Evolutionary conservation across 2,329 filamentous ascomycete genomes (phyloP).

Genomic region (Teratosphaeria viscida): DNA sequence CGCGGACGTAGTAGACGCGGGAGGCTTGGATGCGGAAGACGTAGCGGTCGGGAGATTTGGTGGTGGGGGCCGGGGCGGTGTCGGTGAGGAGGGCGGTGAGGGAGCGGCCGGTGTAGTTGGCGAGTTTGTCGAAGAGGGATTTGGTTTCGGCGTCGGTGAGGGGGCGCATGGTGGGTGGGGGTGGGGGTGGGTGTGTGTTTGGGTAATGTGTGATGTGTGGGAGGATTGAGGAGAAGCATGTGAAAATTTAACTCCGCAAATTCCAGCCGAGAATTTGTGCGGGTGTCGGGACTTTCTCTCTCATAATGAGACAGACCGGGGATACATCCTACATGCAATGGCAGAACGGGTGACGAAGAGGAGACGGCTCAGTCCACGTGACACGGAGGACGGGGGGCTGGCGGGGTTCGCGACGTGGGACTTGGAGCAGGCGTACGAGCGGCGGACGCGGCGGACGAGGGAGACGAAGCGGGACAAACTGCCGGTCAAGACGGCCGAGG

Average conservation of each 20-base stretch:
- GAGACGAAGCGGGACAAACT: conserved; percentile 44
- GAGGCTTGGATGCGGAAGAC: conserved; percentile 76
- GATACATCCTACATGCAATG: conserved; percentile 25
- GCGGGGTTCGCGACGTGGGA: conserved; percentile 60
- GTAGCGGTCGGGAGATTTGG: conserved; percentile 53
- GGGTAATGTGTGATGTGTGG: background rate
- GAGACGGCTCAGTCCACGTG: conserved; percentile 39
- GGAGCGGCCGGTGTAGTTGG: conserved; percentile 80
- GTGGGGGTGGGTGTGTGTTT: background rate
- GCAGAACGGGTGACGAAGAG: conserved; percentile 40
- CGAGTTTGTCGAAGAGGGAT: conserved; percentile 83
- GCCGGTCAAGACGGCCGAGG: conserved; percentile 78
- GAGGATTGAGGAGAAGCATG: background rate
- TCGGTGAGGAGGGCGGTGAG: conserved; percentile 61
- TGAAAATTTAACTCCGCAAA: background rate
- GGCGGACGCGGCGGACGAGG: conserved; percentile 66
- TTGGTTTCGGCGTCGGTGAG: conserved; percentile 71
- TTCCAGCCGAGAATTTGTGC: background rate
- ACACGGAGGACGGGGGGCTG: conserved; percentile 1
- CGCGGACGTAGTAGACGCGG: conserved; percentile 83
- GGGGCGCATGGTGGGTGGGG: conserved; percentile 53
- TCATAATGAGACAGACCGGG: background rate
- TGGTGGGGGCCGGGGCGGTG: conserved; percentile 36
- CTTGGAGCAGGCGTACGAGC: conserved; percentile 84
- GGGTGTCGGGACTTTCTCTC: too few relatives aligned